Conservation (phyloP, 1,284 basidiomycete species). For the Melampsora abietis-canadensis region DNA sequence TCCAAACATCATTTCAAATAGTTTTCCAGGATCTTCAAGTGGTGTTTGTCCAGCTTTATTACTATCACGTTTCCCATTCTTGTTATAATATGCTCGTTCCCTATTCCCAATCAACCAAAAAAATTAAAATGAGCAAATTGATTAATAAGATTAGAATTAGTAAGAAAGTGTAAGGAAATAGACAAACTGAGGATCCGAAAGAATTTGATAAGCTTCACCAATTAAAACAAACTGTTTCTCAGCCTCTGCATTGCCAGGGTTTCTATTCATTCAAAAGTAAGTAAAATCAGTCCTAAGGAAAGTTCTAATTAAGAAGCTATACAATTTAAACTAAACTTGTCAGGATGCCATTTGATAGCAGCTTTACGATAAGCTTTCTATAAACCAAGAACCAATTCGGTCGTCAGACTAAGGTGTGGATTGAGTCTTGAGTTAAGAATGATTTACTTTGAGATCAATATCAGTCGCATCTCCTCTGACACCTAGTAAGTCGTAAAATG, state of each 20-base stretch:
- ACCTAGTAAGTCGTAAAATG: constrained; percentile 39
- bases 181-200: constrained; percentile 41
- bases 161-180: neutral
- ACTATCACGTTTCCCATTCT: constrained; percentile 52
- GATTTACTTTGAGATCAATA: constrained; percentile 51
- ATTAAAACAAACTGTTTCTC: constrained; percentile 37
- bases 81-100: constrained; percentile 53
- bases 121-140: neutral
- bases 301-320: neutral
- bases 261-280: constrained; percentile 8
- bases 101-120: constrained; percentile 44
- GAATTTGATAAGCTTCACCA: constrained; percentile 43
- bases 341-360: constrained; percentile 53
- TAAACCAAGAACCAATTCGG: neutral
- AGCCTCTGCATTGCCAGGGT: constrained; percentile 38
- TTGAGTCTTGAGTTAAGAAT: neutral
- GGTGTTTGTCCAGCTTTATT: constrained; percentile 28
- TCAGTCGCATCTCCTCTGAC: constrained; percentile 52
- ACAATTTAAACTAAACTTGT: constrained; percentile 43
- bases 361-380: constrained; percentile 54
- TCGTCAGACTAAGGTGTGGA: neutral
- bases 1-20: constrained; percentile 53
- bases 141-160: neutral
- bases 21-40: constrained; percentile 40
- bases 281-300: neutral